These are phyloP conservation scores for Trametes sp. DNA, from an alignment of 1,284 basidiomycete genomes.

Conservation along the genomic window DNA sequence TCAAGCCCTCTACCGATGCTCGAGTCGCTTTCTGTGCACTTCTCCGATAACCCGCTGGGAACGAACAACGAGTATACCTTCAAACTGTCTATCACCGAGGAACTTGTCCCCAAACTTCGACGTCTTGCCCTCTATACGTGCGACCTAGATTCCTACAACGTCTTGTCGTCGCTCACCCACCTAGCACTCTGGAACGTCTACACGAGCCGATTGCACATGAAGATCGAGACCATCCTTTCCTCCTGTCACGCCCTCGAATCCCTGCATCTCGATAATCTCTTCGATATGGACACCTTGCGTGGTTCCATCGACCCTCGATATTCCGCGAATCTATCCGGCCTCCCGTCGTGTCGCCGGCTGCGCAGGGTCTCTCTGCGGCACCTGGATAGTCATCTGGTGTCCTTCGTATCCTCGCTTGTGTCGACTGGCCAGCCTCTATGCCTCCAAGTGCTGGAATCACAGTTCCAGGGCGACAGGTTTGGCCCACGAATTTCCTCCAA, in stretches of 20 bases:
- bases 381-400: neutral
- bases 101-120: neutral
- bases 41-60: too few species aligned
- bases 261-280: neutral
- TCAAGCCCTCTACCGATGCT: neutral
- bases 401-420: neutral
- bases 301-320: neutral
- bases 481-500: too few species aligned
- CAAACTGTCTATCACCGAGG: neutral
- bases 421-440: neutral
- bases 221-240: neutral
- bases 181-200: neutral
- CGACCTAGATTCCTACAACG: neutral
- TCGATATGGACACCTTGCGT: neutral
- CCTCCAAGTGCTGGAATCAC: too few species aligned
- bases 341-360: neutral
- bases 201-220: neutral
- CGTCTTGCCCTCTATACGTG: neutral
- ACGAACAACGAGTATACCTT: neutral
- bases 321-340: neutral
- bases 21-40: neutral
- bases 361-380: neutral
- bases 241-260: neutral
- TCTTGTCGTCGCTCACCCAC: neutral
- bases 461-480: too few species aligned